These are phyloP conservation scores for Hanseniaspora thailandica DNA, from an alignment of 805 yeast species.

Conservation along the genomic window DNA sequence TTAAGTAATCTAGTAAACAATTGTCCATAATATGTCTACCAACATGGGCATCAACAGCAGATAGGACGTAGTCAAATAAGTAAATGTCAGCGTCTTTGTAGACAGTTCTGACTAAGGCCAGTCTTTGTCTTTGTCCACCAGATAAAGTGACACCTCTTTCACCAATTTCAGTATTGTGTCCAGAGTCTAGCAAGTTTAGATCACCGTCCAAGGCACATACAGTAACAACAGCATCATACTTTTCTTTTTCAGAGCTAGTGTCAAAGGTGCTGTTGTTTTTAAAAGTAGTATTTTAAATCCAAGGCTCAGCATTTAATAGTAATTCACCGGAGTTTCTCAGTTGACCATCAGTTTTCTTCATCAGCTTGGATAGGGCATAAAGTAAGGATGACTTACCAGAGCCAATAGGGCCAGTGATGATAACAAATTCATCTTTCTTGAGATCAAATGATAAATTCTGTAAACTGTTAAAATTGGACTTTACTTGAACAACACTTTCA, in stretches of 20 bases:
- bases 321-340: conserved; percentile 35
- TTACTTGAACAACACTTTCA: not conserved
- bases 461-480: conserved; percentile 12
- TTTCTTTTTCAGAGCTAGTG: conserved; percentile 32
- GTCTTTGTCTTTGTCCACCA: conserved; percentile 68
- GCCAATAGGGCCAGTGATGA: conserved; percentile 56
- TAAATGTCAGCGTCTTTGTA: conserved; percentile 49
- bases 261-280: conserved; percentile 59
- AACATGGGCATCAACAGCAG: conserved; percentile 69
- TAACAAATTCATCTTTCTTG: conserved; percentile 48
- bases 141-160: conserved; percentile 64
- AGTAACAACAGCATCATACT: conserved; percentile 42
- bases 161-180: conserved; percentile 61
- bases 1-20: conserved; percentile 45
- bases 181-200: conserved; percentile 48
- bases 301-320: conserved; percentile 39
- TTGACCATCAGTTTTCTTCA: conserved; percentile 26
- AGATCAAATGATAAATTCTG: conserved; percentile 35
- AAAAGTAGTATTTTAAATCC: conserved; percentile 66
- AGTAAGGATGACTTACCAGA: conserved; percentile 42
- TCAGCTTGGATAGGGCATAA: conserved; percentile 50
- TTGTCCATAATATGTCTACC: conserved; percentile 53
- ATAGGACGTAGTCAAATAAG: conserved; percentile 55
- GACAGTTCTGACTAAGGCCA: conserved; percentile 57
- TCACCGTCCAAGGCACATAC: conserved; percentile 53